Evolutionary conservation across 345 rosid species (phyloP).

Genomic region (Eucalyptus albens): DNA sequence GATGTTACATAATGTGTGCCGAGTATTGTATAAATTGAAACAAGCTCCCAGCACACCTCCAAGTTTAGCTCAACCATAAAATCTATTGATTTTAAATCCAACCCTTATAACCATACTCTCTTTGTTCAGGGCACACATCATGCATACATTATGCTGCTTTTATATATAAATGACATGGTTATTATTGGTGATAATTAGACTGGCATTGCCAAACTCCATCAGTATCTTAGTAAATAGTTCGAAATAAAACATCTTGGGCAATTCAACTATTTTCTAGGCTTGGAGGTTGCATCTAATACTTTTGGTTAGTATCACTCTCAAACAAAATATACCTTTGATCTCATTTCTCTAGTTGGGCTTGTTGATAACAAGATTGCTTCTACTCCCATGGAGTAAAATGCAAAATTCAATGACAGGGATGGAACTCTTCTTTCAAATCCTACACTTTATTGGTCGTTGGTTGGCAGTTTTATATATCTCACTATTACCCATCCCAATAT

Average conservation of each 20-base stretch:
- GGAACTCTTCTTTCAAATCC: neutral
- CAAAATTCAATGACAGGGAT: neutral
- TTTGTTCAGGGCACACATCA: neutral
- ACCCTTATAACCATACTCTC: neutral
- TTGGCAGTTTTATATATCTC: no score
- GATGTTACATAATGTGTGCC: fast-evolving
- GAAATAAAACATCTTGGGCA: neutral
- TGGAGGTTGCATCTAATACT: neutral
- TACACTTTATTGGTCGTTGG: neutral
- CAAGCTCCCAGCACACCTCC: neutral
- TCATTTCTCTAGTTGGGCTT: neutral
- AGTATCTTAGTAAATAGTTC: neutral
- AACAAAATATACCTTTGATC: neutral
- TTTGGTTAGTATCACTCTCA: neutral
- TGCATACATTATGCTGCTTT: neutral
- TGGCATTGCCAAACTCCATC: neutral
- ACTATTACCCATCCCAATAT: neutral
- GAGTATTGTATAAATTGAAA: neutral
- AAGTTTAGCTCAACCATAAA: neutral
- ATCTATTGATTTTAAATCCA: neutral
- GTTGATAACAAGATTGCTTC: neutral
- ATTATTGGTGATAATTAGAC: neutral
- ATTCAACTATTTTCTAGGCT: neutral
- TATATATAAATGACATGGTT: neutral
- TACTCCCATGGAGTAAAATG: neutral